These are phyloP conservation scores for Colletotrichum cuscutae DNA, from an alignment of 2,329 filamentous ascomycete genomes.

Conservation along the genomic window DNA sequence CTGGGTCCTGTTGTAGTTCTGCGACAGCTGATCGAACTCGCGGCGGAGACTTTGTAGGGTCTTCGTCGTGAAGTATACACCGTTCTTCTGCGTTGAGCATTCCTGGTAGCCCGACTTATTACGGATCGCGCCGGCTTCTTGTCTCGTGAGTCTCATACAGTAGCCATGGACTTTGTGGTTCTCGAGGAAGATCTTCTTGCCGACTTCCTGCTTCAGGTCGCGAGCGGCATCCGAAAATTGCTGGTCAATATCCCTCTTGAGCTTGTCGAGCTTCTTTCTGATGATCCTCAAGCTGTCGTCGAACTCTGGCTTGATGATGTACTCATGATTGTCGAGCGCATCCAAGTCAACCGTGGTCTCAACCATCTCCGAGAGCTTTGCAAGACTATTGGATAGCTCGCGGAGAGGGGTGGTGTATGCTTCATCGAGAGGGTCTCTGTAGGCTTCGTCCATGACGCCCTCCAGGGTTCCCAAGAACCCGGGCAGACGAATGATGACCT, in stretches of 20 bases:
- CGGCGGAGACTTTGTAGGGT: constrained; percentile 82
- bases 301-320: constrained; percentile 98
- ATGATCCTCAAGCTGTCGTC: constrained; percentile 91
- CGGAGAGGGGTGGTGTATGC: constrained; percentile 88
- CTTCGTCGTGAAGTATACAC: constrained; percentile 95
- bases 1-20: constrained; percentile 96
- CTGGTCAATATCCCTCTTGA: constrained; percentile 82
- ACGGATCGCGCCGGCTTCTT: constrained; percentile 90
- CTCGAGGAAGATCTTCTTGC: constrained; percentile 98
- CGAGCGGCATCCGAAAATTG: constrained; percentile 82
- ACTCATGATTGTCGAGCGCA: constrained; percentile 95
- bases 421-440: constrained; percentile 85
- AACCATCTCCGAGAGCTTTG: constrained; percentile 95
- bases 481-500: constrained; percentile 91
- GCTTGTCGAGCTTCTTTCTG: constrained; percentile 87
- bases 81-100: constrained; percentile 98
- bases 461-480: constrained; percentile 91
- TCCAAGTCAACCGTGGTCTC: constrained; percentile 97
- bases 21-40: constrained; percentile 92
- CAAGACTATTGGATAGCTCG: constrained; percentile 80
- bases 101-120: constrained; percentile 92
- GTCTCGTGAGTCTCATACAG: constrained; percentile 93
- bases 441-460: constrained; percentile 93
- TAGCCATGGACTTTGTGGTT: constrained; percentile 96
- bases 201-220: constrained; percentile 90